phyloP scores from a whole-genome alignment of 108 stramenopile species.

The Aurantiochytrium sp. region DNA sequence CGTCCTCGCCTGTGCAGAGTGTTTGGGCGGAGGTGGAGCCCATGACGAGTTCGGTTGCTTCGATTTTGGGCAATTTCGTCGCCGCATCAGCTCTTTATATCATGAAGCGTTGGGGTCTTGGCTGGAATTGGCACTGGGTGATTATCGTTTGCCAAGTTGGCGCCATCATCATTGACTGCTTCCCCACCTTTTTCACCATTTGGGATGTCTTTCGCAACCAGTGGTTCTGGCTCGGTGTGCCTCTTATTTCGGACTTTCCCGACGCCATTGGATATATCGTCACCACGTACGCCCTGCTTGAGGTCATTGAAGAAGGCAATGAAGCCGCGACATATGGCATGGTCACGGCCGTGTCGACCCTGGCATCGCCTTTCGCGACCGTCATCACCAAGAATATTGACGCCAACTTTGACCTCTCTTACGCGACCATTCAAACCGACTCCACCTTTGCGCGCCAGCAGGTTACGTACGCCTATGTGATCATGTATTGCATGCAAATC shows the following conservation, averaged over 20 bases:
- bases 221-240: background rate
- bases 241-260: background rate
- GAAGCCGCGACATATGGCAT: background rate
- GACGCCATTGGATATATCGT: background rate
- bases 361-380: background rate
- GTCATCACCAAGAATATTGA: background rate
- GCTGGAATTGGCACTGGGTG: background rate
- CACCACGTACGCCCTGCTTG: background rate
- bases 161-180: background rate
- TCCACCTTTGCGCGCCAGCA: background rate
- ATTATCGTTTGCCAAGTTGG: background rate
- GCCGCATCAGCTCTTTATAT: background rate
- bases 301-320: background rate
- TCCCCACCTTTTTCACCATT: background rate
- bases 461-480: background rate
- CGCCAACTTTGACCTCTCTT: background rate
- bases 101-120: background rate
- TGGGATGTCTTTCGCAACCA: background rate
- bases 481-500: background rate
- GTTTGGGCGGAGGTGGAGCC: background rate
- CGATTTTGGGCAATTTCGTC: background rate
- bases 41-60: background rate
- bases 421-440: background rate
- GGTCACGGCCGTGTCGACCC: background rate
- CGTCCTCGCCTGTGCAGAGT: background rate